Evolutionary conservation across 495 filamentous ascomycete species (phyloP), one percentile per base, ranked within the genome.

Genomic region (Parachaetomium inaequale): DNA sequence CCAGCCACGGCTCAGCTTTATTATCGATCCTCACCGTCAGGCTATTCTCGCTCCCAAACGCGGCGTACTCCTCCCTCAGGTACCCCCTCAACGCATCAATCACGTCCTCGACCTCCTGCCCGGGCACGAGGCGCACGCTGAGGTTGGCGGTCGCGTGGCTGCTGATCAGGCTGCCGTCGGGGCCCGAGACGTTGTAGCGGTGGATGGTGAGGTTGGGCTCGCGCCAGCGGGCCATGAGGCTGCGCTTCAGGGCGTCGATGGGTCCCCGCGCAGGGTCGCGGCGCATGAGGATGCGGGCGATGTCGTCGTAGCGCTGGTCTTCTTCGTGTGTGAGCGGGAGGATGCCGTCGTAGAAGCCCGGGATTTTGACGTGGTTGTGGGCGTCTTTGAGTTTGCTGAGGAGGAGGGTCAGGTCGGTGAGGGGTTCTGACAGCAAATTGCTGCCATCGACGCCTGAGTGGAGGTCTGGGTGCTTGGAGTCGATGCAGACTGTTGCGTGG

Each of bases 391-490:
- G 80, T 52, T 84, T 91, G 12, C 88, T 82, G 8, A 97, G 80
- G 2, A 97, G 77, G 64, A 88, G 80, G 26, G 95, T 87, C 2
- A 98, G 81, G 70, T 98, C 95, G 59, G 96, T 93, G 25, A 96
- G 78, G 0, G 93, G 89, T 67, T 98, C 94, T 47, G 93, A 88
- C 31, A 96, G 84, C 68, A 94, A 78, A 55, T 88, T 84, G 66
- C 90, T 96, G 32, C 94, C 94, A 65, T 98, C 93, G 36, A 98
- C 93, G 69, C 94, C 94, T 56, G 90, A 95, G 74, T 98, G 94
- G 0, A 96, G 82, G 76, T 98, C 94, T 1, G 92, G 91, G 62
- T 88, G 88, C 49, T 86, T 84, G 50, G 91, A 96, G 62, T 91
- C 87, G 31, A 98, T 83, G 50, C 90, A 85, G 25, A 98, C 79